Evolutionary conservation across 2,329 filamentous ascomycete species (phyloP).

Genomic region (Fusarium palustre): DNA sequence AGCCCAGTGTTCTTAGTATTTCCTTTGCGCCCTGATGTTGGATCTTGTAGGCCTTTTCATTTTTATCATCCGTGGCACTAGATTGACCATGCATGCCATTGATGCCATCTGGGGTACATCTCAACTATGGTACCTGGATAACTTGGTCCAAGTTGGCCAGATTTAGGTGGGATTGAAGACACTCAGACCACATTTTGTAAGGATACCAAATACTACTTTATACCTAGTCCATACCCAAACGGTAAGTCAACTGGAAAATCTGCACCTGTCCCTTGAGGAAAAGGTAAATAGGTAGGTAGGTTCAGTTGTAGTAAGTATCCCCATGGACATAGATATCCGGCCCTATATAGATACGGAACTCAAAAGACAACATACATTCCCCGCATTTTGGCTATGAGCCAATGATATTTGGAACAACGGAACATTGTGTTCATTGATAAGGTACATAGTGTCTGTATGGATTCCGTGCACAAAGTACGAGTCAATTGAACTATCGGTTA

Average conservation of each 20-base stretch:
- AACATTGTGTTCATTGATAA: constrained; percentile 6
- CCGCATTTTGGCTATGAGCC: constrained; percentile 24
- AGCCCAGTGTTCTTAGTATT: neutral
- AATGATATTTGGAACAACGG: constrained; percentile 21
- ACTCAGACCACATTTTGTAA: neutral
- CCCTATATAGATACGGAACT: constrained; percentile 4
- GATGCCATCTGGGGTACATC: constrained; percentile 20
- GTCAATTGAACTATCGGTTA: constrained; percentile 15
- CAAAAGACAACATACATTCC: constrained; percentile 30
- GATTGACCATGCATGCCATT: constrained; percentile 9
- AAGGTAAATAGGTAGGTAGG: neutral
- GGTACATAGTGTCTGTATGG: neutral
- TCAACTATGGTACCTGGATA: neutral
- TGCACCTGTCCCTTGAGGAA: neutral
- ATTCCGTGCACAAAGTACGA: neutral
- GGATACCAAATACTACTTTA: neutral
- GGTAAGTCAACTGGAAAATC: neutral
- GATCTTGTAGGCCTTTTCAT: neutral
- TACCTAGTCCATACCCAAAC: too few relatives aligned
- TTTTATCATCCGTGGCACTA: constrained; percentile 8
- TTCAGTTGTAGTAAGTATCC: neutral
- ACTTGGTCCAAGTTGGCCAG: constrained; percentile 17
- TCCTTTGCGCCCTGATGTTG: constrained; percentile 9
- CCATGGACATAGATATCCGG: constrained; percentile 19
- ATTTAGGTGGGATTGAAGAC: neutral